Base-by-base conservation (phyloP, 2,329 filamentous ascomycete species). In the Colletotrichum coccodes region DNA sequence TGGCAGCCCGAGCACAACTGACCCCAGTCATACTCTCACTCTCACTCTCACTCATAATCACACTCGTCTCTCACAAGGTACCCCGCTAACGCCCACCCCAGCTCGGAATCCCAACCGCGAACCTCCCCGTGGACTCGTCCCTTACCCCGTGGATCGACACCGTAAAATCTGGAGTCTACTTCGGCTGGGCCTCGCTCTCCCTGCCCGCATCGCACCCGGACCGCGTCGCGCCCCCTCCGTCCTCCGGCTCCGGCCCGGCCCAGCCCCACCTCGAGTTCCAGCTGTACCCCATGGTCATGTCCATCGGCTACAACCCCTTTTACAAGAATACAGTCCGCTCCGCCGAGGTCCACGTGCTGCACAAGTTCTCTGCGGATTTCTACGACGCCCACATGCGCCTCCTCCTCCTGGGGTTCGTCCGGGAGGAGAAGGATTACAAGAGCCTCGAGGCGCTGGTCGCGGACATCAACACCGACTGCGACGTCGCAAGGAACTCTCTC, bases 51-150 rank as follows among this genome's bases (percentile, higher is more conserved):
- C 53, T 6, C n/a, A 7, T 12, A 21, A 23, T 21, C 14, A 9
- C 36, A 50, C 26, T n/a, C 23, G 6, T 18, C n/a, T 18, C 49
- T 34, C 52, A 30, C 32, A 59, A 65, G 26, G 18, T 6, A 36
- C 23, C 30, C 58, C 28, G 28, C 54, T 60, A 49, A 67, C 70
- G 32, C 16, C 23, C 57, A 21, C 14, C 56, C 32, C 70, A 97
- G 91, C 93, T 98, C 77, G 95, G 95, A 74, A 98, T 98, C 78
- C 96, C 96, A 3, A 98, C 96, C 2, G 96, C 96, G 78, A 99
- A 98, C 84, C 90, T 98, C 50, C 90, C 90, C 74, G 91, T 95
- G 58, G 91, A 92, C 79, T 85, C 86, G 61, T 75, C 89, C 75
- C 79, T 85, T 7, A 81, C 85, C 36, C 83, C 87, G 11, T 91